Base-by-base conservation (phyloP, 805 yeast genomes). In the Hanseniaspora hatyaiensis region DNA sequence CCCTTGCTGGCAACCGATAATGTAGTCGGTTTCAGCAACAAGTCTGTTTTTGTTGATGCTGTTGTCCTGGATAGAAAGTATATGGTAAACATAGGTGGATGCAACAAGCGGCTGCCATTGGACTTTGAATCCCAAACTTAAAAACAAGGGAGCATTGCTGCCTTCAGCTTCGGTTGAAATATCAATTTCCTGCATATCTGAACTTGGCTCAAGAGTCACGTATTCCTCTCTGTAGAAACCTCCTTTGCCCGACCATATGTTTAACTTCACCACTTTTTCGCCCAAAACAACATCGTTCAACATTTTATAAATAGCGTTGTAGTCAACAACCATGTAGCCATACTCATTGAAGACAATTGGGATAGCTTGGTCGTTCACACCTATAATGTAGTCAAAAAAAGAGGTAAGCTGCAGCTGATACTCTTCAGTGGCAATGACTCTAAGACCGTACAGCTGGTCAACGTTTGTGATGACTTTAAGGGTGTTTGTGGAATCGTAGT, bases 211-310 rank as follows among this genome's bases (percentile, higher is more conserved):
- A 1, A 58, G 54, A 4, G 51, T 42, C 4, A 63, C 11, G 45
- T 60, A 60, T 44, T 72, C 63, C n/a, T 66, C 67, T 53, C 77
- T 64, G 32, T 65, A 57, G 6, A 70, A 58, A 1, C 87, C 87
- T 19, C 96, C 96, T 64, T 87, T 87, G 2, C 94, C 92, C 38
- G 76, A 77, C 95, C 95, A 88, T 2, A 85, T 77, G 42, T 73
- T 77, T 36, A 88, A 66, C 8, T 68, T 64, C 5, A 82, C 64
- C 23, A 52, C 49, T 16, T 51, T 52, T 11, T 51, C 51, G 34
- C 60, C 60, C 16, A 62, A 38, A 3, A 55, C 29, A n/a, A 52
- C 43, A 1, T 54, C 50, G 20, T 49, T 49, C 8, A 49, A 11
- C 2, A 38, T 19, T 26, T 32, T 43, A 29, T 32, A 49, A 9